Base-by-base conservation (phyloP, 2,329 filamentous ascomycete genomes). In the Trichoderma sp. region DNA sequence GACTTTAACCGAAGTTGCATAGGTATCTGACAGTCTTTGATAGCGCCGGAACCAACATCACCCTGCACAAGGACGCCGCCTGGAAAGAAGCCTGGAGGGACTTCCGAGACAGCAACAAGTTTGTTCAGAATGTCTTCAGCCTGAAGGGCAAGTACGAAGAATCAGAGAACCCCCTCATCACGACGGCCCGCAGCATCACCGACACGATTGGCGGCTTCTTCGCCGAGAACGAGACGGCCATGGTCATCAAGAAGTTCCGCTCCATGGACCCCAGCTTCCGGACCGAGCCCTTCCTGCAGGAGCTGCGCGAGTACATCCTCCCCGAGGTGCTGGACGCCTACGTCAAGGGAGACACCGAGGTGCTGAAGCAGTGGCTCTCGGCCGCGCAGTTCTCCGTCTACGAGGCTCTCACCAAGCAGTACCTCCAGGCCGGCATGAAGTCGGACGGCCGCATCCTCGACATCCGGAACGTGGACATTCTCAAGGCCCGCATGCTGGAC, bases 11-110 rank as follows among this genome's bases (percentile, higher is more conserved):
- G 2, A 24, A 17, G 10, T 19, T 19, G 34, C 45, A 7, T 63
- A 24, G 21, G 21, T 24, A 69, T 72, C 76, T 79, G 74, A 80
- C 69, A 67, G 24, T 5, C n/a, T 4, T 2, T 65, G 47, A 4
- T 30, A 97, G 95, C 66, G 95, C 95, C 66, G 95, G 95, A 67
- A 97, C 93, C 65, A 96, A 96, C 74, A 82, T 99, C 56, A 98
- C 94, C 0, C 77, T 99, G 0, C 95, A 99, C 83, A 99, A 99
- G 79, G 95, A 99, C 72, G 89, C 95, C 15, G 91, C 91, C 24
- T 98, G 94, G 92, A 97, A 97, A 80, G 94, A 98, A 77, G 92
- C 93, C n/a, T 99, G 95, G 95, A 88, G 90, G 72, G 91, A 95
- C 59, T 99, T 98, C 85, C 90, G 90, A 68, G 95, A 99, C 76